Conservation (phyloP, 2,329 filamentous ascomycete genomes). For the Herpotrichia juniperi region DNA sequence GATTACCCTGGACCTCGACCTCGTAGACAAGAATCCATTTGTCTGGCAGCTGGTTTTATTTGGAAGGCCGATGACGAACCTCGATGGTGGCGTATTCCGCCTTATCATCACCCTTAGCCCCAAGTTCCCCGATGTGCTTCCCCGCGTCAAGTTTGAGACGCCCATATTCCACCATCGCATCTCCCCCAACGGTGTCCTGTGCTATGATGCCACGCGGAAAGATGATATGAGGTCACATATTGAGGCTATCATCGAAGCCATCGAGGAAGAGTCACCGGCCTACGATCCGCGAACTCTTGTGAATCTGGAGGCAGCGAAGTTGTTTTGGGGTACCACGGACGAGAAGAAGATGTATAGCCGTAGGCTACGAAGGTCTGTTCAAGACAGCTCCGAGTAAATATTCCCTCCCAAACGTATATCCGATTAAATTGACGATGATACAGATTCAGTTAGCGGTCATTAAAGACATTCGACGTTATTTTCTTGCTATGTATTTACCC, state of each 20-base stretch:
- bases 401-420: background rate
- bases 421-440: background rate
- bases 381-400: slow-evolving; percentile 55
- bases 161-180: slow-evolving; percentile 88
- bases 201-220: slow-evolving; percentile 70
- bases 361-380: slow-evolving; percentile 77
- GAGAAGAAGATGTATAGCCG: slow-evolving; percentile 87
- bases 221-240: slow-evolving; percentile 86
- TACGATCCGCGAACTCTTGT: slow-evolving; percentile 92
- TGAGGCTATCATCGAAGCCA: slow-evolving; percentile 76
- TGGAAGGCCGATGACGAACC: slow-evolving; percentile 87
- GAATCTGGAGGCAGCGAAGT: slow-evolving; percentile 80
- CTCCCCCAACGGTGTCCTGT: slow-evolving; percentile 78
- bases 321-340: slow-evolving; percentile 83
- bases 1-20: slow-evolving; percentile 73
- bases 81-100: slow-evolving; percentile 85
- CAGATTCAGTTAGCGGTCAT: slow-evolving; percentile 17
- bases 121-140: slow-evolving; percentile 86
- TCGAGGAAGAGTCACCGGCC: slow-evolving; percentile 87
- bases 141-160: slow-evolving; percentile 80
- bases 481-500: slow-evolving; percentile 7
- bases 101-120: slow-evolving; percentile 82
- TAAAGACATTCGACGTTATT: background rate
- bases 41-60: slow-evolving; percentile 90
- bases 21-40: slow-evolving; percentile 85